These are phyloP conservation scores for Tardiomyces blankii DNA, from an alignment of 1,139 yeast species.

Conservation along the genomic window DNA sequence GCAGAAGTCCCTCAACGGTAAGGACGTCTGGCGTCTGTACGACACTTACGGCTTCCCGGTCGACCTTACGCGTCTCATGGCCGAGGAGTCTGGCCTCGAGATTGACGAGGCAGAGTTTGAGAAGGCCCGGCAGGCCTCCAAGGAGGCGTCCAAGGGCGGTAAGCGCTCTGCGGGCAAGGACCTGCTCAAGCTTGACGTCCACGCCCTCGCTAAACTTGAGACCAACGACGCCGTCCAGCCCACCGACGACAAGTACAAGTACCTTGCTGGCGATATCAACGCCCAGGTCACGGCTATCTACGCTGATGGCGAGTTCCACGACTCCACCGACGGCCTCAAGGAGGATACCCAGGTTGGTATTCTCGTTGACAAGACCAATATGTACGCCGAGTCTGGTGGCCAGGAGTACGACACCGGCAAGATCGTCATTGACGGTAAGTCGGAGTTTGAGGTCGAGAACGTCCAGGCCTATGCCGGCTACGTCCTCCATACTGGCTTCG, in stretches of 20 bases:
- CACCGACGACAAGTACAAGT: constrained; percentile 72
- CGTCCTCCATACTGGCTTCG: constrained; percentile 84
- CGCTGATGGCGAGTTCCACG: constrained; percentile 52
- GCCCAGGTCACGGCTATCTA: constrained; percentile 54
- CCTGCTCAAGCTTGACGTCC: constrained; percentile 78
- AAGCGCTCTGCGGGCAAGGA: constrained; percentile 46
- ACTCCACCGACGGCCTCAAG: constrained; percentile 30
- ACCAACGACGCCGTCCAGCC: constrained; percentile 45
- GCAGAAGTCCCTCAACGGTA: constrained; percentile 72
- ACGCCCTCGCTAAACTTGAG: constrained; percentile 51
- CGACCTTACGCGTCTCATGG: constrained; percentile 95
- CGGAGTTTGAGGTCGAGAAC: constrained; percentile 82
- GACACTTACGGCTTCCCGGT: constrained; percentile 99
- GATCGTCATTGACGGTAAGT: constrained; percentile 73
- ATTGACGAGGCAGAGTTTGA: constrained; percentile 90
- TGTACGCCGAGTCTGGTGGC: constrained; percentile 99
- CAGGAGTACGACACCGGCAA: constrained; percentile 95
- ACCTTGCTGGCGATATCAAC: constrained; percentile 22
- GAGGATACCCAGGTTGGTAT: constrained; percentile 57
- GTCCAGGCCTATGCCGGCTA: constrained; percentile 92
- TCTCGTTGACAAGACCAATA: constrained; percentile 78
- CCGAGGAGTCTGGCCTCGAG: constrained; percentile 92
- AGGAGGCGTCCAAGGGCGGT: constrained; percentile 90
- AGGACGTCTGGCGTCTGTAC: constrained; percentile 95
- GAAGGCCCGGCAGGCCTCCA: constrained; percentile 74